Evolutionary conservation across 192 early-diverging fungal species (phyloP).

Genomic region (Coemansia pectinata): DNA sequence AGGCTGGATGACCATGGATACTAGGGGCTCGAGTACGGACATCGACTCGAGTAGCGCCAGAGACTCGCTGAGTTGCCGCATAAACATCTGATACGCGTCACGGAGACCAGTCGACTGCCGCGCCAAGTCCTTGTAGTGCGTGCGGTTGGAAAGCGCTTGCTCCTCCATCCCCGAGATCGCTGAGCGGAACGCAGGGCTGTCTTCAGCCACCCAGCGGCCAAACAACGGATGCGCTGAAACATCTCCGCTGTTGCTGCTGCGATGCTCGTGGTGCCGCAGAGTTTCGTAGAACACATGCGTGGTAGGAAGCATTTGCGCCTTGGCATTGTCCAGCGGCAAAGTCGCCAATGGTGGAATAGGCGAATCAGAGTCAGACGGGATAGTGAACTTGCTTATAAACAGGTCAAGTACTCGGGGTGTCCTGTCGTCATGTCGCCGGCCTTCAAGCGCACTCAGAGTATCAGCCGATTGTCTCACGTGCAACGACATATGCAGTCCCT

Average conservation of each 20-base stretch:
- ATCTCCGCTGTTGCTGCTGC: conserved; percentile 4
- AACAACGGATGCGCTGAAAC: conserved; percentile 39
- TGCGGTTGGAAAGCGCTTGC: conserved; percentile 27
- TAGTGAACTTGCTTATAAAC: not conserved
- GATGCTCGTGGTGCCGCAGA: conserved; percentile 19
- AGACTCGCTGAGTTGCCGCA: conserved; percentile 29
- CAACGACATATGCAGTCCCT: conserved; percentile 8
- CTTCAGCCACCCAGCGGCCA: conserved; percentile 40
- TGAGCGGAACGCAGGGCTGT: conserved; percentile 46
- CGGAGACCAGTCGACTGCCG: conserved; percentile 26
- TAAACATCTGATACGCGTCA: conserved; percentile 40
- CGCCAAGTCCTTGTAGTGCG: conserved; percentile 38
- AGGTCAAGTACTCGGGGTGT: not conserved
- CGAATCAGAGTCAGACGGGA: not conserved
- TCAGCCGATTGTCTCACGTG: not conserved
- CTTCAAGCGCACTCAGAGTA: conserved; percentile 14
- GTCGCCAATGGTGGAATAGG: not conserved
- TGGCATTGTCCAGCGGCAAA: not conserved
- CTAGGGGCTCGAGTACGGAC: conserved; percentile 34
- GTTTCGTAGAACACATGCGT: conserved; percentile 41
- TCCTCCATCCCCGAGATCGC: conserved; percentile 39
- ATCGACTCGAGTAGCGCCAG: conserved; percentile 12
- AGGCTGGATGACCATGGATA: conserved; percentile 22
- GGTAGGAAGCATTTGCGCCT: not conserved
- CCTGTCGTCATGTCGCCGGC: not conserved